These are phyloP conservation scores for Backusella sp. DNA, from an alignment of 192 early-diverging fungal species.

Conservation along the genomic window DNA sequence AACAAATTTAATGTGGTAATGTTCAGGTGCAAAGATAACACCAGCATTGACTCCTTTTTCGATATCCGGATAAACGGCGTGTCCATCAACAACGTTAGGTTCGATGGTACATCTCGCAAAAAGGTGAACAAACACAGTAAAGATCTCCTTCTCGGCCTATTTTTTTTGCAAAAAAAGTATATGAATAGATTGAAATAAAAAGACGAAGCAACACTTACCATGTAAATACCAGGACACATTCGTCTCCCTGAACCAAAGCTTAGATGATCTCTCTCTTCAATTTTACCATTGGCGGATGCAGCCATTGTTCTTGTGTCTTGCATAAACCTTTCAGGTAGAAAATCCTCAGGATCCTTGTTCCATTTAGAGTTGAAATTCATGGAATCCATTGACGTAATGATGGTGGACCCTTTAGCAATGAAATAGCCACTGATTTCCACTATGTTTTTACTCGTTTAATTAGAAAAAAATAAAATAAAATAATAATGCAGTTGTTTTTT, in stretches of 20 bases:
- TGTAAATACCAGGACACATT: neutral
- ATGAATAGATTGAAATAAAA: neutral
- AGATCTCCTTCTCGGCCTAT: neutral
- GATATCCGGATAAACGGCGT: neutral
- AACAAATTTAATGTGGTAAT: neutral
- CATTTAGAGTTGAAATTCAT: neutral
- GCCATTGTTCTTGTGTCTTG: neutral
- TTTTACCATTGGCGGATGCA: neutral
- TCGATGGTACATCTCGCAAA: neutral
- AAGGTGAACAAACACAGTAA: neutral
- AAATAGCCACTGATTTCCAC: neutral
- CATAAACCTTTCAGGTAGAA: slow-evolving; percentile 11
- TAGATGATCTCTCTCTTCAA: neutral
- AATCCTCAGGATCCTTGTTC: neutral
- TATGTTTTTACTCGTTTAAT: neutral
- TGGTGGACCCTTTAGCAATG: neutral
- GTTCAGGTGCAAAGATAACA: neutral
- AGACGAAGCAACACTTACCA: neutral
- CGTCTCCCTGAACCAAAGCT: slow-evolving; percentile 13
- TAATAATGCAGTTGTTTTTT: no score
- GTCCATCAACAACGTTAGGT: neutral
- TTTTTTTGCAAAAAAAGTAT: neutral
- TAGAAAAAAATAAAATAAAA: no score
- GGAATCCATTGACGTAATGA: neutral
- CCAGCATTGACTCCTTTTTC: neutral